A percentile compares a stretch with the other conserved stretches of the same genome.
These are phyloP conservation scores for Lycium barbarum DNA, from an alignment of 257 asterid species.

Conservation along the genomic window DNA sequence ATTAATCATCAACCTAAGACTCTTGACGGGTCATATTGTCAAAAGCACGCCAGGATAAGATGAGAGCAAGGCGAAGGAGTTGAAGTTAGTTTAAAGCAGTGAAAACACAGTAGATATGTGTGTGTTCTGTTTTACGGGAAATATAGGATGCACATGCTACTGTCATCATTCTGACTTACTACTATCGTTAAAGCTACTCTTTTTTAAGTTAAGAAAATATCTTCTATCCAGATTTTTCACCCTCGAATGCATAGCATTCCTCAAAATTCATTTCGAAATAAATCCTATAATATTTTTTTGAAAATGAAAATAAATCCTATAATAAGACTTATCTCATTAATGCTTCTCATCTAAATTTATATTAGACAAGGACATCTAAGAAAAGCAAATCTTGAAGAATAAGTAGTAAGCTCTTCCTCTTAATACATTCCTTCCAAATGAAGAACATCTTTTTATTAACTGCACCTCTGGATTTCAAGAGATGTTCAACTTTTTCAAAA, in stretches of 20 bases:
- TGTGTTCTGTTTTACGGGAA: not conserved
- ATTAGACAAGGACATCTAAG: not conserved
- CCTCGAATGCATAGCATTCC: not conserved
- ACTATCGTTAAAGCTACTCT: not conserved
- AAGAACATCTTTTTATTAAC: constrained; percentile 4
- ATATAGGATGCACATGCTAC: not conserved
- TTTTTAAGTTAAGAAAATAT: constrained; percentile 6
- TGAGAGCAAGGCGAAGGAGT: not conserved
- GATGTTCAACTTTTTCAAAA: not conserved
- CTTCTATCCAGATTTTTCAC: not conserved
- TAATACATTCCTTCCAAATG: constrained; percentile 20
- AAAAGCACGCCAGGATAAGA: not conserved
- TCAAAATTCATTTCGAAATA: constrained; percentile 1
- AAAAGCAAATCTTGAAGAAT: not conserved
- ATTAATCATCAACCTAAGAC: not conserved
- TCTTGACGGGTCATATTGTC: not conserved
- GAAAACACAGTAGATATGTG: not conserved
- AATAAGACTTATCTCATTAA: not conserved
- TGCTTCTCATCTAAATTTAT: not conserved
- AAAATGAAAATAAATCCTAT: not conserved
- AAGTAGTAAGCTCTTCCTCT: not conserved
- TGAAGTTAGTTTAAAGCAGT: not conserved
- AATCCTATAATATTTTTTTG: not conserved
- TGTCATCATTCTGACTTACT: not conserved
- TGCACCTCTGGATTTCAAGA: not conserved